A percentile compares a stretch with the other conserved stretches of the same genome.
Conservation (phyloP, 1,284 basidiomycete species). For the Cryptococcus jaspeensis region DNA sequence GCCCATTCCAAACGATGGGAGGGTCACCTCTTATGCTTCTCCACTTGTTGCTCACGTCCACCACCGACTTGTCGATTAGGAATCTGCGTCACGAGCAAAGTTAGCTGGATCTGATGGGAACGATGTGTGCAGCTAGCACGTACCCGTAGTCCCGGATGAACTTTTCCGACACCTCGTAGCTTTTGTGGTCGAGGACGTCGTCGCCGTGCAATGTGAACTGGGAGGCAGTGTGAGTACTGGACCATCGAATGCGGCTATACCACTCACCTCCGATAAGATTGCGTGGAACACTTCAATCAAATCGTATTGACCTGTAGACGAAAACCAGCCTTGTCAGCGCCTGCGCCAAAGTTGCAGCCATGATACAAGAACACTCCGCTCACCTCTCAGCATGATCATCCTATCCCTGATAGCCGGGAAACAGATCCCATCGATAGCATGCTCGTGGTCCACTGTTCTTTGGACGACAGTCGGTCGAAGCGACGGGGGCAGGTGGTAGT, state of each 20-base stretch:
- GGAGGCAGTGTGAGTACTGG: neutral
- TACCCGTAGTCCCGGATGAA: constrained; percentile 79
- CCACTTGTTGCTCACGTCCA: constrained; percentile 17
- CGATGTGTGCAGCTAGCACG: constrained; percentile 35
- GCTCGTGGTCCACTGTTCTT: constrained; percentile 82
- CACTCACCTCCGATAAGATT: constrained; percentile 38
- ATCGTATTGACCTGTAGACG: constrained; percentile 38
- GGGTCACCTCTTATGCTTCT: constrained; percentile 10
- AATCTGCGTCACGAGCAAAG: constrained; percentile 4
- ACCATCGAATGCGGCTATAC: neutral
- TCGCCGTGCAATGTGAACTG: constrained; percentile 81
- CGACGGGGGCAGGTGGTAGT: constrained; percentile 83
- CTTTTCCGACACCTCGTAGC: constrained; percentile 81
- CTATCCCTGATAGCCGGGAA: constrained; percentile 84
- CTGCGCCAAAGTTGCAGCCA: constrained; percentile 1
- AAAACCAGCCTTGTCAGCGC: neutral
- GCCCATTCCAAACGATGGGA: constrained; percentile 1
- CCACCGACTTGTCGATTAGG: constrained; percentile 10
- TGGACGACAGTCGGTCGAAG: constrained; percentile 81
- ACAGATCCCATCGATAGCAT: constrained; percentile 81
- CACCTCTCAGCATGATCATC: constrained; percentile 80
- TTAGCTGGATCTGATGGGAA: neutral
- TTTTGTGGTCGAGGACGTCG: constrained; percentile 78
- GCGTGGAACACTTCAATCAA: constrained; percentile 35
- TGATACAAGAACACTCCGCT: constrained; percentile 12